Evolutionary conservation across 805 yeast genomes (phyloP), one percentile per base, ranked within the genome.

Genomic region (Vanderwaltozyma tropicalis): DNA sequence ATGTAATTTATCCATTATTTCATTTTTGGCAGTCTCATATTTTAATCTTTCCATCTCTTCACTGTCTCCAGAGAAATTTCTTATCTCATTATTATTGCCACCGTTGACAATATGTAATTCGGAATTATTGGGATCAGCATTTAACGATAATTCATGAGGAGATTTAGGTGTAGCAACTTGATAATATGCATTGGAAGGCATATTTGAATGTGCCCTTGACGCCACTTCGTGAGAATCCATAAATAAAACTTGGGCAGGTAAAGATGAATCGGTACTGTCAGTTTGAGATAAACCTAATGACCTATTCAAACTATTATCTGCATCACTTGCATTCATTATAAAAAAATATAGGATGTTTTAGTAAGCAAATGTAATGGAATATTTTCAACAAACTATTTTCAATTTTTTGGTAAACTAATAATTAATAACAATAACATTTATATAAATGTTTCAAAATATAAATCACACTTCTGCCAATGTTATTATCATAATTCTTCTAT

Each of bases 1-100:
- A 50, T 78, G 79, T 15, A 78, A 59, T 45, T 74, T 76, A 41
- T 71, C 55, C n/a, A 56, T 30, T 4, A 66, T 42, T 34, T 59
- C 61, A 25, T 51, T 56, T 41, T 57, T 66, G 17, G 59, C 57
- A 2, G 50, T 43, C 24, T 44, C 50, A 40, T 47, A 58, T 32
- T 51, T 52, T 10, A 58, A 33, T 28, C 57, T 42, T 39, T 57
- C 59, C 8, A 47, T 44, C 16, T 54, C 59, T 34, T 54, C 60
- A 33, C 56, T 52, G 21, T 49, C 58, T 11, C 50, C 44, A 17
- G 35, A 3, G 2, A 33, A 28, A 6, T 26, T 16, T 9, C 30
- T 7, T n/a, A 8, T 4, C 19, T 40, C 46, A 5, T 30, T 39
- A 19, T 41, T 43, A 14, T 47, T 53, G 5, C 38, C 47, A 4